A percentile compares a stretch with the other conserved stretches of the same genome.
These are phyloP conservation scores for Coelastrella sp. DNA, from an alignment of 139 green algal genomes.

Conservation along the genomic window DNA sequence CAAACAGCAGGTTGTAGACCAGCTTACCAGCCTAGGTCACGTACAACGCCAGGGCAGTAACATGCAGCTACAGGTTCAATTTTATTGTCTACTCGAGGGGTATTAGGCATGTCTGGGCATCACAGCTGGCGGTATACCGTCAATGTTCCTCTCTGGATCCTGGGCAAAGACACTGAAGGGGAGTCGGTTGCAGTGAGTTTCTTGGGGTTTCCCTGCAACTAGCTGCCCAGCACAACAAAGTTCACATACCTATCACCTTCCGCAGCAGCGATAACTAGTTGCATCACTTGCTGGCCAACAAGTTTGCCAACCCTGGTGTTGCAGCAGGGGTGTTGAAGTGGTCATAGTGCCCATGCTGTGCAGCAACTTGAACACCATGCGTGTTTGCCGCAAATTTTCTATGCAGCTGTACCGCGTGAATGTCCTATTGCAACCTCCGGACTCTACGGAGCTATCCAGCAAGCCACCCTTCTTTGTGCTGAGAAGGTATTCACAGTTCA, in stretches of 20 bases:
- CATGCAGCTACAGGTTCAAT: no score
- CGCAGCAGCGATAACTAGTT: no score
- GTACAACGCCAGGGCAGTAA: no score
- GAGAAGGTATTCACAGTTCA: constrained; percentile 68
- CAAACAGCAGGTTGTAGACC: no score
- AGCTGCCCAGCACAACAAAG: not conserved
- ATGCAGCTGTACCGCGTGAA: constrained; percentile 70
- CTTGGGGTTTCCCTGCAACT: not conserved
- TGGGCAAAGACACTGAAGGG: constrained; percentile 63
- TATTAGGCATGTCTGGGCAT: not conserved
- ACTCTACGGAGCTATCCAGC: not conserved
- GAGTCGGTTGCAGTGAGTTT: constrained; percentile 58
- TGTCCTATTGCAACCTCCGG: constrained; percentile 58
- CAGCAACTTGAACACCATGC: no score
- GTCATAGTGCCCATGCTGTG: no score
- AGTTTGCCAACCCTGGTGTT: no score
- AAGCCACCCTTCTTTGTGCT: constrained; percentile 67
- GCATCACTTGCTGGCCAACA: no score
- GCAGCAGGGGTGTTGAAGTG: no score
- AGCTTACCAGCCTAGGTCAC: no score
- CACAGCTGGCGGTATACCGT: constrained; percentile 60
- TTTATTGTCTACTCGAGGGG: no score
- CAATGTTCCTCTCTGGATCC: constrained; percentile 62
- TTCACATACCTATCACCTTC: not conserved
- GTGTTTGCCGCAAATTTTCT: not conserved